Evolutionary conservation across 208 protist species (phyloP).

Genomic region (Trypanosoma lewisi): DNA sequence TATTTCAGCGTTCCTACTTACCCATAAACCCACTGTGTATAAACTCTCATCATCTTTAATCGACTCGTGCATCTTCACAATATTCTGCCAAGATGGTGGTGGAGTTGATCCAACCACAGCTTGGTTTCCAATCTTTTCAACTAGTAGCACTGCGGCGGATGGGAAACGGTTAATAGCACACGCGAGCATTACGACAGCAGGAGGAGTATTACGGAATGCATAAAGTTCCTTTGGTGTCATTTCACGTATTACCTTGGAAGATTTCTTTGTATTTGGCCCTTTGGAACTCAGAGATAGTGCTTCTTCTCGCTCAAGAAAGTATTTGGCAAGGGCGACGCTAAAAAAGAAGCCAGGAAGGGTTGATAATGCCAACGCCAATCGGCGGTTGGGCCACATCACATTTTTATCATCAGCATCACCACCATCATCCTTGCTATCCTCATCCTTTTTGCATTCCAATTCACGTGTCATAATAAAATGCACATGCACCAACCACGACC

Average conservation of each 20-base stretch:
- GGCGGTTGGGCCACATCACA: conserved; percentile 16
- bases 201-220: conserved; percentile 31
- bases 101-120: conserved; percentile 24
- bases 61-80: conserved; percentile 21
- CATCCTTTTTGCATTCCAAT: conserved; percentile 1
- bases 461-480: conserved; percentile 24
- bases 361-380: conserved; percentile 26
- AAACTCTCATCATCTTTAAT: conserved; percentile 6
- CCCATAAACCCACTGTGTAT: conserved; percentile 51
- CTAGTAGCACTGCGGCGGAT: conserved; percentile 44
- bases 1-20: conserved; percentile 66
- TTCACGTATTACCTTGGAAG: conserved; percentile 55
- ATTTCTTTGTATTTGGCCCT: conserved; percentile 13
- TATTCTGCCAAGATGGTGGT: conserved; percentile 16
- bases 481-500: conserved; percentile 81
- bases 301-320: conserved; percentile 67
- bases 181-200: conserved; percentile 44
- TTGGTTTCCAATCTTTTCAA: conserved; percentile 42
- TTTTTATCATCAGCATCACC: neutral
- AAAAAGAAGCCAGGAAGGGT: conserved; percentile 76
- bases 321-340: conserved; percentile 69
- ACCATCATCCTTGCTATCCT: neutral
- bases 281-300: neutral
- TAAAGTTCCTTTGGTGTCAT: conserved; percentile 36
- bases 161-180: conserved; percentile 60